Conservation (phyloP, 306 rosid species). For the Prunus kanzakura region DNA sequence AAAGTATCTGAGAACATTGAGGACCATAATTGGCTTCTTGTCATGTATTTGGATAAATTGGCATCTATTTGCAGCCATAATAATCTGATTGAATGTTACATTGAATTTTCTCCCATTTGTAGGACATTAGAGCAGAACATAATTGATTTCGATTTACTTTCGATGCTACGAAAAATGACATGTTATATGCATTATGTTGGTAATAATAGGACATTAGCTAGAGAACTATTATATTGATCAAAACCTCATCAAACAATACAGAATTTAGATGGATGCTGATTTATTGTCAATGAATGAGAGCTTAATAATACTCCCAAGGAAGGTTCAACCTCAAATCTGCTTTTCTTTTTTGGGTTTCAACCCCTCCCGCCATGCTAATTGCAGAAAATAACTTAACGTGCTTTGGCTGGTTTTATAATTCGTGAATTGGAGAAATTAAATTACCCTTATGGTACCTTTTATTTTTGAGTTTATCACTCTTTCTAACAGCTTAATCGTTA, state of each 20-base stretch:
- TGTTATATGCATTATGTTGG: too few species aligned
- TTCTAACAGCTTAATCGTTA: too few species aligned
- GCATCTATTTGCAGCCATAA: conserved; percentile 12
- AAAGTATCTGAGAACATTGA: conserved; percentile 21
- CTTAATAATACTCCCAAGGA: not conserved
- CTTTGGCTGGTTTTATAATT: not conserved
- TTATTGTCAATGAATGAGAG: not conserved
- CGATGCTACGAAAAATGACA: too few species aligned
- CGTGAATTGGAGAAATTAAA: not conserved
- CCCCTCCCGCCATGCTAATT: not conserved
- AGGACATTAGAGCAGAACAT: too few species aligned
- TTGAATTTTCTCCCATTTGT: too few species aligned
- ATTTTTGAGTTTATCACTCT: too few species aligned
- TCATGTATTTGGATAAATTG: conserved; percentile 38
- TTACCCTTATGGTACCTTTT: not conserved
- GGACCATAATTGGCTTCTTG: conserved; percentile 27
- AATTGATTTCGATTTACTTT: too few species aligned
- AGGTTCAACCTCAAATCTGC: not conserved
- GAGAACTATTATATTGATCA: too few species aligned
- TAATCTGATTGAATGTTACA: not conserved
- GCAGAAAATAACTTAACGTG: not conserved
- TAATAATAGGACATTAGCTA: too few species aligned
- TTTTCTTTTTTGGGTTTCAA: not conserved
- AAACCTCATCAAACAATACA: too few species aligned
- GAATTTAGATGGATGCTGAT: too few species aligned